Conservation (phyloP, 2,329 filamentous ascomycete species). For the Trichoderma sp. region DNA sequence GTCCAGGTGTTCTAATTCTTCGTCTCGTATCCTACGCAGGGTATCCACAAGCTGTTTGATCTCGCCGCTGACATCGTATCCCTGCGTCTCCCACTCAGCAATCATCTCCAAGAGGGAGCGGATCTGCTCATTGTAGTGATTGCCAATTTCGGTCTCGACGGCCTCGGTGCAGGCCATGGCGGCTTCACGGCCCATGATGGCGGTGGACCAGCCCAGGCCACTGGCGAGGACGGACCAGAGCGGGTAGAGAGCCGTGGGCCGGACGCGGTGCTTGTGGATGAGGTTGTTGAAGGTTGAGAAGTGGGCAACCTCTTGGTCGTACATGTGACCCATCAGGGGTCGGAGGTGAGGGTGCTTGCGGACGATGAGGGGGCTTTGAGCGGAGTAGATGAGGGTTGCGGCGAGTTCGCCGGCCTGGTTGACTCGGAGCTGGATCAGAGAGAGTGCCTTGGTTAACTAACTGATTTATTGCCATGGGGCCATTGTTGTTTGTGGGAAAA, state of each 20-base stretch:
- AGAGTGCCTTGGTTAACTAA: neutral
- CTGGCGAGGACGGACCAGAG: conserved; percentile 80
- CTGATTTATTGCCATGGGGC: neutral
- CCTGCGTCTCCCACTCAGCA: conserved; percentile 67
- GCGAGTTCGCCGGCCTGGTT: conserved; percentile 98
- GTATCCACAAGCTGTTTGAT: conserved; percentile 68
- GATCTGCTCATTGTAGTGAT: conserved; percentile 93
- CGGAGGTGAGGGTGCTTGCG: conserved; percentile 81
- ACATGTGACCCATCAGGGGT: conserved; percentile 95
- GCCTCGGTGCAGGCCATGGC: conserved; percentile 99
- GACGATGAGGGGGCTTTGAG: conserved; percentile 79
- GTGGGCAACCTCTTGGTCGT: conserved; percentile 90
- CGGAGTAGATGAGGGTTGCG: conserved; percentile 87
- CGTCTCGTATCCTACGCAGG: conserved; percentile 81
- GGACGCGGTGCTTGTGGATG: conserved; percentile 80
- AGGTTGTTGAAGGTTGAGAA: conserved; percentile 81
- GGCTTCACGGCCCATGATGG: conserved; percentile 82
- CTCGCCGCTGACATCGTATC: conserved; percentile 78
- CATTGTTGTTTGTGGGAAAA: neutral
- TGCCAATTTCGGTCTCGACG: conserved; percentile 95
- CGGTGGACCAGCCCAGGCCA: conserved; percentile 84
- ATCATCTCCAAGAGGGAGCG: conserved; percentile 78
- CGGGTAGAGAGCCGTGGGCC: conserved; percentile 89
- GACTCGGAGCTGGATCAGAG: conserved; percentile 67
- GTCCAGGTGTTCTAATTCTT: conserved; percentile 95